Evolutionary conservation across 2,329 filamentous ascomycete genomes (phyloP).

Genomic region (Paraconiothyrium brasiliense): DNA sequence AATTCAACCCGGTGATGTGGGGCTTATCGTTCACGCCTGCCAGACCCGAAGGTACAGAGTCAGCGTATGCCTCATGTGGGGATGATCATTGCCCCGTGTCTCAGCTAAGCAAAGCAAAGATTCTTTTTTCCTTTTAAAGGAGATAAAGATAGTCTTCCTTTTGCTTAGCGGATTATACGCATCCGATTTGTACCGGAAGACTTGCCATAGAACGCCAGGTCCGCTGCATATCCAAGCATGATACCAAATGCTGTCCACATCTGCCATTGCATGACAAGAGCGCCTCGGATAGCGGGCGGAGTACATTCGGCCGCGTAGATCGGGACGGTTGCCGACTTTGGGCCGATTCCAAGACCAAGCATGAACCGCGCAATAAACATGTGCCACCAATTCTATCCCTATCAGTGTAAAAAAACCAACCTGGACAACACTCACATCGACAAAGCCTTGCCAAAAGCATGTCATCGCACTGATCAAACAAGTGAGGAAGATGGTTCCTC

Average conservation of each 20-base stretch:
- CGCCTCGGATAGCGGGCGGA: conserved; percentile 74
- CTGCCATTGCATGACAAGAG: conserved; percentile 86
- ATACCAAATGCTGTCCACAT: conserved; percentile 59
- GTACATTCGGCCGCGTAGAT: conserved; percentile 80
- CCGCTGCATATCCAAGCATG: conserved; percentile 36
- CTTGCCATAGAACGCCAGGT: conserved; percentile 31
- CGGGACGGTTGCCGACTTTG: conserved; percentile 78
- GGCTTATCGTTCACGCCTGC: conserved; percentile 27
- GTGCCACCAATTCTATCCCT: conserved; percentile 69
- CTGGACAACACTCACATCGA: conserved; percentile 53
- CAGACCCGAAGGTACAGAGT: too few species aligned
- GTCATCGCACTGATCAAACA: conserved; percentile 72
- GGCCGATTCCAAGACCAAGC: conserved; percentile 80
- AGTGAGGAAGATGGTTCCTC: conserved; percentile 79
- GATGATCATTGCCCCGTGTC: too few species aligned
- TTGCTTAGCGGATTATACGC: too few species aligned
- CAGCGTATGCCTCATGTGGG: too few species aligned
- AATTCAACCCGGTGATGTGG: conserved; percentile 35
- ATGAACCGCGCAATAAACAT: conserved; percentile 76
- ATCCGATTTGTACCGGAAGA: too few species aligned
- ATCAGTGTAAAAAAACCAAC: conserved; percentile 3
- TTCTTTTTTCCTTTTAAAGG: too few species aligned
- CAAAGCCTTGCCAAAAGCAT: conserved; percentile 70
- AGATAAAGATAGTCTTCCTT: too few species aligned
- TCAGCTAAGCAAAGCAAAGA: too few species aligned